Evolutionary conservation across 352 stramenopile genomes (phyloP).

Genomic region (Pythium monospermum): DNA sequence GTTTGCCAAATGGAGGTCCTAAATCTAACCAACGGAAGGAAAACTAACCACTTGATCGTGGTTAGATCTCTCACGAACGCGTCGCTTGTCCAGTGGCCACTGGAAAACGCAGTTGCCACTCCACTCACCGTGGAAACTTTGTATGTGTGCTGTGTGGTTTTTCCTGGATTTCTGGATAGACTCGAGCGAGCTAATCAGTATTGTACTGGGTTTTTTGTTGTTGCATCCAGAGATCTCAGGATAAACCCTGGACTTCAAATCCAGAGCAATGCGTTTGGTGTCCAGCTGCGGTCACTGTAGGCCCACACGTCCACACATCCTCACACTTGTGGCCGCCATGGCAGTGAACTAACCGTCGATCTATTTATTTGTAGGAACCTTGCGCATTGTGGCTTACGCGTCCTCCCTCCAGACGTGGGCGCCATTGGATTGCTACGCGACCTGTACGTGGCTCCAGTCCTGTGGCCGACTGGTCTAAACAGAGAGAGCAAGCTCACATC

Average conservation of each 20-base stretch:
- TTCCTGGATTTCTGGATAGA: too few species aligned
- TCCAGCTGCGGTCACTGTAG: background rate
- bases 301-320: too few species aligned
- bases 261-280: background rate
- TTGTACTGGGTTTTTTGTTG: background rate
- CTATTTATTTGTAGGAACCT: too few species aligned
- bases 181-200: too few species aligned
- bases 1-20: background rate
- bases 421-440: background rate
- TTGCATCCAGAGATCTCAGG: background rate
- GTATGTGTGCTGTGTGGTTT: background rate
- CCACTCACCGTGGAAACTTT: background rate
- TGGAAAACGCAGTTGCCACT: background rate
- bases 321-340: background rate
- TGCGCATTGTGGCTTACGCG: background rate
- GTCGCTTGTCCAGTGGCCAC: conserved; percentile 5
- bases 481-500: too few species aligned
- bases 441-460: background rate
- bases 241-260: background rate
- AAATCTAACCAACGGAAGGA: too few species aligned
- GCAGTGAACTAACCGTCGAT: too few species aligned
- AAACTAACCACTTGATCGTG: too few species aligned
- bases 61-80: conserved; percentile 9
- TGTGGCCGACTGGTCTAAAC: background rate
- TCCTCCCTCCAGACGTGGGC: background rate